Conservation (phyloP, 164 flowering plant genomes). For the Tetrastigma voinierianum region DNA sequence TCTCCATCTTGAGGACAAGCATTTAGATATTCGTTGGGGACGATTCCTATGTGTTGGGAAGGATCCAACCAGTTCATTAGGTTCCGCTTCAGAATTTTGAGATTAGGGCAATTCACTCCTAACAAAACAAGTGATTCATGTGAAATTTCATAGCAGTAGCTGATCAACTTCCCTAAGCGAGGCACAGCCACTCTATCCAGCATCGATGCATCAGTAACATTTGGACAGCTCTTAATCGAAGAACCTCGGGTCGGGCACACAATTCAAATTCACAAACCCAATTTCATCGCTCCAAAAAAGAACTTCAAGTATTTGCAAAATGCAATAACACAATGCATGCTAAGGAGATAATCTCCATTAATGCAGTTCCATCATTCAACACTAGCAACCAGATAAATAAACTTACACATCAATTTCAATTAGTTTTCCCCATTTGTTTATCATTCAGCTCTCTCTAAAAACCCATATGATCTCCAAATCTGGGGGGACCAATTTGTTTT, state of each 20-base stretch:
- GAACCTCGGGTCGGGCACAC: conserved; percentile 67
- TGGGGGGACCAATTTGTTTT: too few species aligned
- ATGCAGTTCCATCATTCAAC: too few species aligned
- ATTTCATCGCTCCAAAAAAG: neutral
- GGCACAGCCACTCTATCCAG: conserved; percentile 61
- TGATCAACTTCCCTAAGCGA: conserved; percentile 71
- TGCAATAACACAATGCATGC: neutral
- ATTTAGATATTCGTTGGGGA: conserved; percentile 69
- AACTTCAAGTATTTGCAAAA: neutral
- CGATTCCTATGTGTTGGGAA: conserved; percentile 61
- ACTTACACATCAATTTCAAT: too few species aligned
- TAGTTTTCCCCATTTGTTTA: too few species aligned
- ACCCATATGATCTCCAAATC: too few species aligned
- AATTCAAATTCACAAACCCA: conserved; percentile 5
- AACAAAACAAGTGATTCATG: conserved; percentile 57
- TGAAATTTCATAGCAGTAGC: conserved; percentile 82
- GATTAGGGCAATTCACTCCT: conserved; percentile 61
- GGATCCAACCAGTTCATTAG: conserved; percentile 79
- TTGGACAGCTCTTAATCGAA: conserved; percentile 69
- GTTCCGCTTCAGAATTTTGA: conserved; percentile 61
- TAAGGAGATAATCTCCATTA: neutral
- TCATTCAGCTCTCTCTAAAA: too few species aligned
- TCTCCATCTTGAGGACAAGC: conserved; percentile 83
- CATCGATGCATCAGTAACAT: conserved; percentile 62
- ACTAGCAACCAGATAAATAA: too few species aligned